Conservation (phyloP, 148 eudicot genomes). For the Heliamphora exappendiculata region DNA sequence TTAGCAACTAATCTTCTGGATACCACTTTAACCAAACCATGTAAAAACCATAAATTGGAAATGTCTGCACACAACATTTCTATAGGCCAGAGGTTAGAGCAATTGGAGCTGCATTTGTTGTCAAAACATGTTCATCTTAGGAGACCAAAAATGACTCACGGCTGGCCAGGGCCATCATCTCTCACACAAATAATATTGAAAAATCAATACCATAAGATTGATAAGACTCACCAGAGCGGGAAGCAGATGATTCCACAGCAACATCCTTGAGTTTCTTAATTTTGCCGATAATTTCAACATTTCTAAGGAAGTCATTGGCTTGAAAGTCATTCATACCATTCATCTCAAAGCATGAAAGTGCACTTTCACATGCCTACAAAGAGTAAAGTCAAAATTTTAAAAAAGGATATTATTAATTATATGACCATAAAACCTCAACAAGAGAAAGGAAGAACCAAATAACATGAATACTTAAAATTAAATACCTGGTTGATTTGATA, state of each 20-base stretch:
- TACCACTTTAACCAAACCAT: background rate
- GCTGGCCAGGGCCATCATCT: background rate
- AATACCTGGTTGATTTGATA: background rate
- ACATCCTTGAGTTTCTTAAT: slow-evolving; percentile 46
- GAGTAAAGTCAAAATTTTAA: background rate
- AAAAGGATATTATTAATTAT: background rate
- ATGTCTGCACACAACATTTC: background rate
- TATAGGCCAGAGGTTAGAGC: background rate
- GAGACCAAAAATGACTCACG: background rate
- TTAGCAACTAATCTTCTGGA: background rate
- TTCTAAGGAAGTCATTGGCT: slow-evolving; percentile 2
- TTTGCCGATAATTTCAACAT: slow-evolving; percentile 20
- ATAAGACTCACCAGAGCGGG: slow-evolving; percentile 36
- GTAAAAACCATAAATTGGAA: background rate
- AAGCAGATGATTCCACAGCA: slow-evolving; percentile 41
- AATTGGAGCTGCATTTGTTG: background rate
- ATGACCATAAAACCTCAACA: background rate
- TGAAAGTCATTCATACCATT: slow-evolving; percentile 9
- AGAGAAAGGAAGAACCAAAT: background rate
- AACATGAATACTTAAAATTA: background rate
- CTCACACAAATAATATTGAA: background rate
- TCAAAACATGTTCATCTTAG: background rate
- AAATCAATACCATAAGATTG: background rate
- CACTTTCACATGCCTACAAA: slow-evolving; percentile 60
- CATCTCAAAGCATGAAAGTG: slow-evolving; percentile 27